Evolutionary conservation across 768 basidiomycete genomes (phyloP).

Genomic region (Neoboletus subvelutipes): DNA sequence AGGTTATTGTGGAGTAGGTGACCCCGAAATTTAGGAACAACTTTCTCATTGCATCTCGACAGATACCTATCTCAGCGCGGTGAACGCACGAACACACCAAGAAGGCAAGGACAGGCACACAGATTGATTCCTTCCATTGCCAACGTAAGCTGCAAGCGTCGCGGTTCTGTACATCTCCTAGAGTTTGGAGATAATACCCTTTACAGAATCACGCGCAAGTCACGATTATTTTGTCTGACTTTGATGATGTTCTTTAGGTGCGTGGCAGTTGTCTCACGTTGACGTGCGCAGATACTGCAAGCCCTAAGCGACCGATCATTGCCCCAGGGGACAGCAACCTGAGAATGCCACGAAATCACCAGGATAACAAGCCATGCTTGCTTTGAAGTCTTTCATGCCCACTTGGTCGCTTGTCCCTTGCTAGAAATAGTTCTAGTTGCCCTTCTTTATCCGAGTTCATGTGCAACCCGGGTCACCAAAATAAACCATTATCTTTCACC

Average conservation of each 20-base stretch:
- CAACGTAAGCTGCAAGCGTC: neutral
- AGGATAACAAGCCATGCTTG: neutral
- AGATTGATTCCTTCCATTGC: slow-evolving; percentile 2
- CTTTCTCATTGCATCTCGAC: neutral
- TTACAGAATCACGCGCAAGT: neutral
- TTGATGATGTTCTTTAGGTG: neutral
- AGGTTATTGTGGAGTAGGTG: slow-evolving; percentile 81
- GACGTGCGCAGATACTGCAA: neutral
- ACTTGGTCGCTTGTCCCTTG: neutral
- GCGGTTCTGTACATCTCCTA: slow-evolving; percentile 10
- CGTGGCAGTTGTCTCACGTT: neutral
- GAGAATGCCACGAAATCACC: neutral
- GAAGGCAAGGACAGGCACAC: neutral
- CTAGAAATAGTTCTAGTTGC: neutral
- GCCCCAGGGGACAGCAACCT: neutral
- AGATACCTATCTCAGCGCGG: slow-evolving; percentile 66
- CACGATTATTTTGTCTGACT: neutral
- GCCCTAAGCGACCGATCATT: neutral
- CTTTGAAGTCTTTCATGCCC: neutral
- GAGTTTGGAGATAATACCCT: slow-evolving; percentile 10
- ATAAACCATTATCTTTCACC: neutral
- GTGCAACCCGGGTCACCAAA: neutral
- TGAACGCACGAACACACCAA: slow-evolving; percentile 39
- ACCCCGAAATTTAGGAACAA: neutral
- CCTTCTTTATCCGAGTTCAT: neutral